Base-by-base conservation (phyloP, 176 grass and related monocot genomes). In the Tillandsia leiboldiana region DNA sequence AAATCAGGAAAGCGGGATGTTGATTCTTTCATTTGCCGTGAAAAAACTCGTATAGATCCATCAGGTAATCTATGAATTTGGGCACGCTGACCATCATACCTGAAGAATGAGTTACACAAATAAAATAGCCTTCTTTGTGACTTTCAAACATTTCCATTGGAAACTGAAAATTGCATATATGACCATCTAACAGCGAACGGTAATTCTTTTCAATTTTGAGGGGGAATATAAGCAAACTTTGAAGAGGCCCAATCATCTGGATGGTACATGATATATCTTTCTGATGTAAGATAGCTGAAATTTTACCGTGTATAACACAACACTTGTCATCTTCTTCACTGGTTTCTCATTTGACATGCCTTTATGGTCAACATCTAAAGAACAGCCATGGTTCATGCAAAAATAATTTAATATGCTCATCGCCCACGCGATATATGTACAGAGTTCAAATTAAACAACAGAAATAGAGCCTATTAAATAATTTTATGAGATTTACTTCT, bases 11-110 rank as follows among this genome's bases (percentile, higher is more conserved):
- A 92, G 64, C 89, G 80, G 15, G 79, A 67, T n/a, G 89, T 92
- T 52, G 93, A 90, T 79, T 97, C 93, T 84, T 97, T 97, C 93
- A 92, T 92, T 87, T 97, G 89, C 66, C 93, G 86, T 57, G 93
- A 97, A 87, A 97, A 97, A 76, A 92, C 81, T 67, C 75, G 76
- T 75, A 90, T 65, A 51, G 89, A 92, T 51, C 86, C 93, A 83
- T 97, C 84, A 75, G 42, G 20, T 81, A 77, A 61, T 90, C 80
- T 85, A 72, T 97, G 93, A 83, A 97, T 97, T 88, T 97, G 93
- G 8, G 93, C 93, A 53, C 89, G 83, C 76, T 97, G 93, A 73
- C 89, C 93, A 83, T 97, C 93, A 85, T 97, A 97, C 72, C 93
- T 97, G 71, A 42, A 89, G 75, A 52, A 57, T 65, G 71, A 26